These are phyloP conservation scores for Adansonia madagascariensis DNA, from an alignment of 441 rosid species.

Conservation along the genomic window DNA sequence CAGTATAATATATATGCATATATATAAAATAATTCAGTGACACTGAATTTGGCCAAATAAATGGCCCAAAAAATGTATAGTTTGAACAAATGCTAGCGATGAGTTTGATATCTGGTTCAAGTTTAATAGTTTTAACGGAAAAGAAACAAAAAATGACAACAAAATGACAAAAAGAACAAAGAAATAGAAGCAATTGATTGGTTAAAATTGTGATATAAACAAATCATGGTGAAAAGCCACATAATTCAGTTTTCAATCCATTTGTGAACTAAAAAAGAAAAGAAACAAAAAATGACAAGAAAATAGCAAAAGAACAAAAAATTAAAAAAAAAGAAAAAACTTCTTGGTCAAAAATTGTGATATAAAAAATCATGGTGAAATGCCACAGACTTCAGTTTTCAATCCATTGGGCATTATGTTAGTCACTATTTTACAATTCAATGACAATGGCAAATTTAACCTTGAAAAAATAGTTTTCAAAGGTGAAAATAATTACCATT, in stretches of 20 bases:
- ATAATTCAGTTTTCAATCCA: no score
- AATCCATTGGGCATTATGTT: neutral
- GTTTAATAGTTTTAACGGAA: neutral
- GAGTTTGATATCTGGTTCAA: neutral
- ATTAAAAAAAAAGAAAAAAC: neutral
- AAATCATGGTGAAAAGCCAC: no score
- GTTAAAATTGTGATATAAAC: no score
- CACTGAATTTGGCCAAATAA: no score
- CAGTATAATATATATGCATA: neutral
- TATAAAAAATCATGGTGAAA: neutral
- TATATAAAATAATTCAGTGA: neutral
- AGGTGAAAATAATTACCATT: neutral
- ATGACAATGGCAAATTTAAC: neutral
- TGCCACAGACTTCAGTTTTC: neutral
- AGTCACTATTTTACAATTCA: neutral
- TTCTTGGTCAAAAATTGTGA: neutral
- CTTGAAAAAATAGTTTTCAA: neutral
- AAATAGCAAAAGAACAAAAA: neutral
- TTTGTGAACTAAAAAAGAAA: neutral
- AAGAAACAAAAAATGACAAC: neutral
- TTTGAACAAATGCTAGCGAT: neutral
- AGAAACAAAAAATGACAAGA: neutral
- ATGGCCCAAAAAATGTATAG: no score
- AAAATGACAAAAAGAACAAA: neutral
- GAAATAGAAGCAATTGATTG: no score